These are phyloP conservation scores for Irpex sp. DNA, from an alignment of 1,284 basidiomycete species.

Conservation along the genomic window DNA sequence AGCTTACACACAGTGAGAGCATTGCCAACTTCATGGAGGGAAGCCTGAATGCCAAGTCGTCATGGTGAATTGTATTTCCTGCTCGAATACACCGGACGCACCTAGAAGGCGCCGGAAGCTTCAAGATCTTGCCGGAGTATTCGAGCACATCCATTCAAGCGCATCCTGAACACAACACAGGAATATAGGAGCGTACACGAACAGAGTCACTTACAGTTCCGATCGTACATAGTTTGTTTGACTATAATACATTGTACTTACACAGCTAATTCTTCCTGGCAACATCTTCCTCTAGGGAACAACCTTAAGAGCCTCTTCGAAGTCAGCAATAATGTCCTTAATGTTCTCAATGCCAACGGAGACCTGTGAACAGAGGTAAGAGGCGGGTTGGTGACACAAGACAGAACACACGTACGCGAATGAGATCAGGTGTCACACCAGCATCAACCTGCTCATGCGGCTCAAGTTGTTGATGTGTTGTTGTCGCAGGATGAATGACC, in stretches of 20 bases:
- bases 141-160: background rate
- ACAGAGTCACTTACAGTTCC: background rate
- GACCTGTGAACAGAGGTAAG: constrained; percentile 42
- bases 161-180: too few relatives aligned
- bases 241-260: constrained; percentile 4
- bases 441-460: constrained; percentile 74
- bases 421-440: constrained; percentile 86
- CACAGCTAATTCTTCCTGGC: background rate
- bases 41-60: too few relatives aligned
- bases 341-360: constrained; percentile 90
- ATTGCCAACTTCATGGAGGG: too few relatives aligned
- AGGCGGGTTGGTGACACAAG: background rate
- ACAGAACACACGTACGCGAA: constrained; percentile 62
- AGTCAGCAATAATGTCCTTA: constrained; percentile 88
- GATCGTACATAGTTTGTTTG: background rate
- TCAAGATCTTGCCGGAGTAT: background rate
- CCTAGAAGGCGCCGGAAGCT: background rate
- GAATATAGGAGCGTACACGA: background rate
- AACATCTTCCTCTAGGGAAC: constrained; percentile 21
- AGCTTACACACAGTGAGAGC: too few relatives aligned
- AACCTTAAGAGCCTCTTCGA: constrained; percentile 65
- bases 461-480: constrained; percentile 86
- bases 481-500: constrained; percentile 86
- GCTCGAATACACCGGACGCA: background rate
- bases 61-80: background rate